phyloP scores from a whole-genome alignment of 1,284 basidiomycete species.

The Apiotrichum sp. region DNA sequence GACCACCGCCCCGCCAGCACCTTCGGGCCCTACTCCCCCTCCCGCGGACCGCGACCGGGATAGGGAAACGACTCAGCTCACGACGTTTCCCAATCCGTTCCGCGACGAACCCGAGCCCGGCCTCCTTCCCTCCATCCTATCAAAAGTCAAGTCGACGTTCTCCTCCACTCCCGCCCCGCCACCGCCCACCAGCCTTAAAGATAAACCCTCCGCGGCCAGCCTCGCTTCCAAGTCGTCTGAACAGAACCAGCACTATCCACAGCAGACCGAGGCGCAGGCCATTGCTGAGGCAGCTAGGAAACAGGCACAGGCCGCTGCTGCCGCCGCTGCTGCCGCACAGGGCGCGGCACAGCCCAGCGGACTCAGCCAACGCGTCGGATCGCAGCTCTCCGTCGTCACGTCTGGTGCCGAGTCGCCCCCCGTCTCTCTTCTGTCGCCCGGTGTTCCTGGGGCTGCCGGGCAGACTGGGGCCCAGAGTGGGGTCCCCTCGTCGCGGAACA shows the following conservation, averaged over 20 bases:
- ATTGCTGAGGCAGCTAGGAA: conserved; percentile 35
- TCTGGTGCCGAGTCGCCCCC: neutral
- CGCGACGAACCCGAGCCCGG: conserved; percentile 45
- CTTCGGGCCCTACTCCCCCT: too few species aligned
- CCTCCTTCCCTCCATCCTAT: conserved; percentile 41
- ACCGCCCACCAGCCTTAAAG: neutral
- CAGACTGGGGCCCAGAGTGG: too few species aligned
- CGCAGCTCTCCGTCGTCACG: conserved; percentile 1
- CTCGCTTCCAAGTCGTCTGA: neutral
- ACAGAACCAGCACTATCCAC: neutral
- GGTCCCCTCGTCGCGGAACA: neutral
- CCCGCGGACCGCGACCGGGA: neutral
- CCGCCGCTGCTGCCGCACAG: neutral
- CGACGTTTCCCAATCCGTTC: conserved; percentile 45
- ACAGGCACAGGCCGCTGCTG: neutral
- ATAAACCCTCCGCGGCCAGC: neutral
- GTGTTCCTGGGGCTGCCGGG: too few species aligned
- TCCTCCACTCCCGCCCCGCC: neutral
- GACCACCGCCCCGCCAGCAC: neutral
- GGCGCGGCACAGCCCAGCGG: neutral
- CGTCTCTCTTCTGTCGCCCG: neutral
- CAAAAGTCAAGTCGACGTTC: conserved; percentile 45
- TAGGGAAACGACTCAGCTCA: conserved; percentile 17
- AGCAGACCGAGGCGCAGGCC: conserved; percentile 38
- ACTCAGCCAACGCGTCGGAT: neutral